Evolutionary conservation across 345 rosid species (phyloP), one percentile per base, ranked within the genome.

Genomic region (Gossypium thurberi): DNA sequence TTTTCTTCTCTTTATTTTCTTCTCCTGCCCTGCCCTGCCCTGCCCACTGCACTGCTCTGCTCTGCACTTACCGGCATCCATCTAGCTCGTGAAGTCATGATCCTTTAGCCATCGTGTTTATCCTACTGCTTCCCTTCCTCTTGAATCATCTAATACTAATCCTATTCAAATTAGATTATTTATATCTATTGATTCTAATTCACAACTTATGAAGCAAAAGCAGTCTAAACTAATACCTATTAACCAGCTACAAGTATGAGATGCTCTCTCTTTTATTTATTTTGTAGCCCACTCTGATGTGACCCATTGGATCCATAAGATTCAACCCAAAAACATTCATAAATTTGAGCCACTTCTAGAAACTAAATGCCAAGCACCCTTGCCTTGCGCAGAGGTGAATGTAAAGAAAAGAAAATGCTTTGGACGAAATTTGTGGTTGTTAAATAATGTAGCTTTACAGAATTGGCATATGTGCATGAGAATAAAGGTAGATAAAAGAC

Each of bases 61-160:
- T 57, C 62, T 11, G 62, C 62, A 57, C 28, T 57, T 10, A 23
- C 33, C 37, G 15, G 33, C 17, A 26, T 53, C 58, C 23, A 20
- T 74, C 82, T 79, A 78, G 59, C 56, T 74, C 76, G 74, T 63
- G 62, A 57, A 21, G 15, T 74, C 76, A 76, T 58, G 14, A 23
- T 57, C 13, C 65, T n/a, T 69, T 20, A 23, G 26, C 42, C 74
- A 9, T 56, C 20, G 18, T 20, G 59, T 23, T 62, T 21, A 10
- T 57, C 33, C 61, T 21, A 53, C 20, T 53, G 60, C 26, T 21
- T 20, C 33, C 9, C 21, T 50, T 51, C 33, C 69, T 10, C 44
- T 42, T n/a, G 9, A 18, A 42, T 8, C 10, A n/a, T 33, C 37
- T 33, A 33, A 33, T 33, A 33, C 15, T 10, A 46, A 46, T 8